Evolutionary conservation across 1,284 basidiomycete genomes (phyloP).

Genomic region (Fomitiporia mediterranea): DNA sequence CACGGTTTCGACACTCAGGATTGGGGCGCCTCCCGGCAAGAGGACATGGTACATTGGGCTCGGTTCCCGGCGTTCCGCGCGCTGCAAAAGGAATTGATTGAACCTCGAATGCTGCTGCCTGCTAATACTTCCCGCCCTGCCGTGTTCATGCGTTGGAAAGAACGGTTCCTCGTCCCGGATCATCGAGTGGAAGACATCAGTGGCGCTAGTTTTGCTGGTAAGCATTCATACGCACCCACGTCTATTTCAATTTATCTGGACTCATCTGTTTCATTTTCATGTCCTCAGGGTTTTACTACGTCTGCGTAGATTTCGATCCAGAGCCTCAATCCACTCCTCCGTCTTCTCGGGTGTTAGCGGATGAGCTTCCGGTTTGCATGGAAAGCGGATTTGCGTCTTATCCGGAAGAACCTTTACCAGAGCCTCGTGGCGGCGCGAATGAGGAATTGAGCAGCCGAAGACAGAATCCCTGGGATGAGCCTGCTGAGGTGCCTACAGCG

Average conservation of each 20-base stretch:
- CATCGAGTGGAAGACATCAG: slow-evolving; percentile 92
- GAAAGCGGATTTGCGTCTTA: neutral
- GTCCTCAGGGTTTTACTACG: slow-evolving; percentile 85
- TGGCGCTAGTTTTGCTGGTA: slow-evolving; percentile 93
- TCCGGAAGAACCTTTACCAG: neutral
- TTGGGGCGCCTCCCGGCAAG: slow-evolving; percentile 82
- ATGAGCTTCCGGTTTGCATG: slow-evolving; percentile 16
- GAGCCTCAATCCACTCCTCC: slow-evolving; percentile 33
- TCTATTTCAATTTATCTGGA: too few relatives aligned
- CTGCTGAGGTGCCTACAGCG: slow-evolving; percentile 36
- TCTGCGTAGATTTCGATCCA: slow-evolving; percentile 74
- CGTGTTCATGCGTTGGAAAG: slow-evolving; percentile 96
- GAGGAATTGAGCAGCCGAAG: neutral
- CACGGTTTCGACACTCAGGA: slow-evolving; percentile 85
- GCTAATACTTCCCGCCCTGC: slow-evolving; percentile 65
- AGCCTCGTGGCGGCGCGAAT: neutral
- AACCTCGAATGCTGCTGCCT: slow-evolving; percentile 70
- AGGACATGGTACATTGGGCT: slow-evolving; percentile 89
- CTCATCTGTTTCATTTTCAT: too few relatives aligned
- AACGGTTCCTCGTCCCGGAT: slow-evolving; percentile 91
- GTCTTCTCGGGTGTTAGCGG: neutral
- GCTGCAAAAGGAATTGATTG: slow-evolving; percentile 68
- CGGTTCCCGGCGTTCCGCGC: slow-evolving; percentile 87
- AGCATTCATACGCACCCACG: too few relatives aligned
- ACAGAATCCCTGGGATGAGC: neutral